These are phyloP conservation scores for Trichoderma atroviride DNA, from an alignment of 2,329 filamentous ascomycete species.

Conservation along the genomic window DNA sequence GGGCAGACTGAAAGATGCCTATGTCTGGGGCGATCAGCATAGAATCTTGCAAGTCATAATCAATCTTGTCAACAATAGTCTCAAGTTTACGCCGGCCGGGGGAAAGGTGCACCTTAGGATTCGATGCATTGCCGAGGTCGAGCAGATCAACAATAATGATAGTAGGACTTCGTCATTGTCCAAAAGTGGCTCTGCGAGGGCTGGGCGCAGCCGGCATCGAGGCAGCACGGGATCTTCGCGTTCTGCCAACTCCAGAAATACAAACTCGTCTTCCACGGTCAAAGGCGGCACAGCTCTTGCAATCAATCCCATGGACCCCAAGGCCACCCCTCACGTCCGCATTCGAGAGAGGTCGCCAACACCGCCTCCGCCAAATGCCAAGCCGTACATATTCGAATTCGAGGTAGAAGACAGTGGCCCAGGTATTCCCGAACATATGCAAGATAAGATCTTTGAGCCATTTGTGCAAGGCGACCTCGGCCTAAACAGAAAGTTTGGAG, in stretches of 20 bases:
- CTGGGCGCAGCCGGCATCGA: conserved; percentile 48
- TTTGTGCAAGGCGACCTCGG: conserved; percentile 93
- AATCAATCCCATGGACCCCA: conserved; percentile 65
- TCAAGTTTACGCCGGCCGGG: conserved; percentile 83
- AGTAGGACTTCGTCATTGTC: conserved; percentile 59
- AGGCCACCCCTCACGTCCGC: conserved; percentile 50
- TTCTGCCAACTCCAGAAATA: conserved; percentile 52
- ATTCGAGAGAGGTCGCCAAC: conserved; percentile 60
- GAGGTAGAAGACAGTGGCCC: conserved; percentile 87
- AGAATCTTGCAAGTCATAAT: conserved; percentile 91
- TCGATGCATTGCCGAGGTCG: conserved; percentile 67
- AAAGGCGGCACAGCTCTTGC: conserved; percentile 56
- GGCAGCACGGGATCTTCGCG: conserved; percentile 53
- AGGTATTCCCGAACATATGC: conserved; percentile 77
- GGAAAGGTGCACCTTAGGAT: conserved; percentile 78
- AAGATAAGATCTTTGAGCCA: conserved; percentile 85
- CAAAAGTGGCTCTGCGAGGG: conserved; percentile 44
- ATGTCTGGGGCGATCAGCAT: conserved; percentile 90
- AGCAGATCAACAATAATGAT: conserved; percentile 43
- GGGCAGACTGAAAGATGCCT: conserved; percentile 79
- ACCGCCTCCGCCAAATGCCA: conserved; percentile 63
- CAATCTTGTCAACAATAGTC: conserved; percentile 86
- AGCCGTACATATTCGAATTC: conserved; percentile 78
- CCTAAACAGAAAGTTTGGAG: conserved; percentile 85
- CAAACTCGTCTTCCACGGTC: conserved; percentile 34